Evolutionary conservation across 2,329 filamentous ascomycete genomes (phyloP).

Genomic region (Fusarium transvaalense): DNA sequence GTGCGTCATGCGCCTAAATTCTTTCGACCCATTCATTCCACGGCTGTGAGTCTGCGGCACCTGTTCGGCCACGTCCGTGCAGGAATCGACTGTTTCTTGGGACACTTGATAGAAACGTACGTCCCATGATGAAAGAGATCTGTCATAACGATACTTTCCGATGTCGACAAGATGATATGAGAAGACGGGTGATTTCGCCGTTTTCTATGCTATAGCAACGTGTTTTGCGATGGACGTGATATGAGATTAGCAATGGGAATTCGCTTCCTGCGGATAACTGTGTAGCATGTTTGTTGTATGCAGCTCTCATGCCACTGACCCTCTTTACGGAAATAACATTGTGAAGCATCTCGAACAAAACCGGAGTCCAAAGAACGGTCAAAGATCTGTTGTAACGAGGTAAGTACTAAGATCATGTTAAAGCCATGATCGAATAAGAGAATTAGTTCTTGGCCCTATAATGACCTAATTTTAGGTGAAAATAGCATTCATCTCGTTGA

Average conservation of each 20-base stretch:
- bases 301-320: slow-evolving; percentile 3
- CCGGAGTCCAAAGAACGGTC: neutral
- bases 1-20: slow-evolving; percentile 42
- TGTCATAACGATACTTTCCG: slow-evolving; percentile 35
- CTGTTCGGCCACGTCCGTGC: slow-evolving; percentile 47
- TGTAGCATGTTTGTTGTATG: slow-evolving; percentile 1
- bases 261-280: neutral
- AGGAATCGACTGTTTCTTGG: slow-evolving; percentile 42
- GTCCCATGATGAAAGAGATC: slow-evolving; percentile 35
- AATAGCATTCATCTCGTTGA: neutral
- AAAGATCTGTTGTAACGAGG: neutral
- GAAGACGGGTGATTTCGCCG: slow-evolving; percentile 9
- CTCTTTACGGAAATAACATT: slow-evolving; percentile 17
- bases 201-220: slow-evolving; percentile 5
- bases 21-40: slow-evolving; percentile 11
- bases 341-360: too few species aligned
- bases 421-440: neutral
- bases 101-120: slow-evolving; percentile 36
- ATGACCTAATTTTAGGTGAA: neutral
- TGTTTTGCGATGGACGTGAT: slow-evolving; percentile 7
- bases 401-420: neutral
- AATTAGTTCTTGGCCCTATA: neutral
- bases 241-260: slow-evolving; percentile 24
- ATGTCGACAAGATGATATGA: slow-evolving; percentile 31
- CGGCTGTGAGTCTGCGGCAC: slow-evolving; percentile 8